A percentile compares a stretch with the other conserved stretches of the same genome.
These are phyloP conservation scores for Hibiscus syriacus DNA, from an alignment of 345 rosid genomes.

Conservation along the genomic window DNA sequence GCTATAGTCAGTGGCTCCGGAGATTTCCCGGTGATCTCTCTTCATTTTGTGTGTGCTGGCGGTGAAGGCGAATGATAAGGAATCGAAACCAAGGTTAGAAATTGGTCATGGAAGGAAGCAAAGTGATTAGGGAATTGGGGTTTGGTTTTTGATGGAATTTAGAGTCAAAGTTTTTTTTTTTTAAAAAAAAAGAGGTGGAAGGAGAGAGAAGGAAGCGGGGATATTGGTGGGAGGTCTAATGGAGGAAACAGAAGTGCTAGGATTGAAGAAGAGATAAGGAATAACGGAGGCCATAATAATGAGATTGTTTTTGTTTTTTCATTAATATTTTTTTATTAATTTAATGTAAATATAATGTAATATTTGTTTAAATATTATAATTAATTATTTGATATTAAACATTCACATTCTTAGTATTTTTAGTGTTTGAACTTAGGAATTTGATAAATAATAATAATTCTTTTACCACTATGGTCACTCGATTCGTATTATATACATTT, in stretches of 20 bases:
- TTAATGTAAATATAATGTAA: no score
- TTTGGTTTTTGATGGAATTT: background rate
- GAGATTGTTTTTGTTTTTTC: no score
- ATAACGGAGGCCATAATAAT: conserved; percentile 41
- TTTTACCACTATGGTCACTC: no score
- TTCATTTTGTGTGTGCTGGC: conserved; percentile 53
- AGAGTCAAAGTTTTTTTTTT: background rate
- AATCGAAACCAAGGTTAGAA: background rate
- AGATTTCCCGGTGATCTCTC: conserved; percentile 38
- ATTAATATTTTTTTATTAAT: no score
- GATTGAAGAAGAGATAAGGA: conserved; percentile 41
- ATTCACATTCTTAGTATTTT: no score
- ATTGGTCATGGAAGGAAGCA: background rate
- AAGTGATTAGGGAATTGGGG: background rate
- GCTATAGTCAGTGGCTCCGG: conserved; percentile 15
- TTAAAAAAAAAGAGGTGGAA: background rate
- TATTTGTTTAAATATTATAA: no score
- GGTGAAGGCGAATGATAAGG: background rate
- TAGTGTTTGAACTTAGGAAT: no score
- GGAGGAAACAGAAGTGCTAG: conserved; percentile 16
- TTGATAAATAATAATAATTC: no score
- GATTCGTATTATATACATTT: no score
- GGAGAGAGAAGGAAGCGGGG: background rate
- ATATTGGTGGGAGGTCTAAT: conserved; percentile 26
- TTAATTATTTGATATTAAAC: no score